Evolutionary conservation across 495 filamentous ascomycete genomes (phyloP), one percentile per base, ranked within the genome.

Genomic region (Xylaria bambusicola): DNA sequence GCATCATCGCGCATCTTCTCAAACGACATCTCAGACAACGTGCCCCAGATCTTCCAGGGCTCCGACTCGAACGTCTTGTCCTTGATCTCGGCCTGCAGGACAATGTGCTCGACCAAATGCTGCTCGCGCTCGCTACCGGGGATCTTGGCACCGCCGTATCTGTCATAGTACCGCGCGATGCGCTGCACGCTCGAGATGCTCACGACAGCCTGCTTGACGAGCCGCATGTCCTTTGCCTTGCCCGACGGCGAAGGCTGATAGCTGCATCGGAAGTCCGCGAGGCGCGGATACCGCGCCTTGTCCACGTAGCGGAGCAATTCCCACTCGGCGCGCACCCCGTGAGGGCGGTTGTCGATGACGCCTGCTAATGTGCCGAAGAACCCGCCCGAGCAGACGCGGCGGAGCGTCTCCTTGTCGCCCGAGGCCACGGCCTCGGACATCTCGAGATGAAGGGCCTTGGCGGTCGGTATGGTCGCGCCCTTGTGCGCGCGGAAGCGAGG

Each of bases 41-140:
- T 86, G 23, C 92, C 92, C 86, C 91, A 89, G 47, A 96, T 67
- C 68, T 79, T 82, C 93, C 93, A 97, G 12, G 80, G 79, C 36
- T 71, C 73, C 41, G 85, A 79, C 61, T 78, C 65, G 52, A 83
- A 88, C 2, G 77, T 77, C 5, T 50, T 27, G 9, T 51, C 55
- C 73, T 81, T 73, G 48, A 86, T 69, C 23, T 72, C 62, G 65
- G 80, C 79, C 75, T 91, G 89, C 20, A 96, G 65, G 5, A 93
- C 88, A n/a, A 97, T 21, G 66, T 95, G 88, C 77, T 97, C 93
- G 1, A 75, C 72, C 56, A 88, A 77, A 58, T 87, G 84, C 64
- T 84, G 85, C 70, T 82, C 76, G 69, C 84, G 81, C 40, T 76
- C 78, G 40, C 80, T 81, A 3, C 78, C 78, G 12, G 71, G 58